phyloP scores from a whole-genome alignment of 2,329 filamentous ascomycete species.

The Rhytidhysteron rufulum region DNA sequence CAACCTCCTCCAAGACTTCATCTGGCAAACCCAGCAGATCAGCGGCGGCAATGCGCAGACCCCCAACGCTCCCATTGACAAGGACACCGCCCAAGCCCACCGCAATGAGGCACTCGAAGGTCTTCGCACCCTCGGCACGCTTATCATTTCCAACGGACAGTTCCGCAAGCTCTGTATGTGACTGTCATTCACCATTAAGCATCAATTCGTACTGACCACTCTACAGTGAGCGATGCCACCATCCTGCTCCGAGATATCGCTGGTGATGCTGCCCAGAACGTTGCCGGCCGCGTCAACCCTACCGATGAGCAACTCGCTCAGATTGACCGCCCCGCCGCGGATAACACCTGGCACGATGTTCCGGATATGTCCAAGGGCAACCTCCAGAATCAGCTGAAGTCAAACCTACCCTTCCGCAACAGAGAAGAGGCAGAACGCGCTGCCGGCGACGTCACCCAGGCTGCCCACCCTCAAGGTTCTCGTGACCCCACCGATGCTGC shows the following conservation, averaged over 20 bases:
- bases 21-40: constrained; percentile 85
- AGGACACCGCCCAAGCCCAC: constrained; percentile 75
- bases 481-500: constrained; percentile 55
- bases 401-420: constrained; percentile 49
- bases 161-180: constrained; percentile 84
- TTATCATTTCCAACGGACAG: constrained; percentile 93
- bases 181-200: not conserved
- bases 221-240: constrained; percentile 68
- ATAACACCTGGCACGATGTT: constrained; percentile 90
- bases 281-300: constrained; percentile 71
- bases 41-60: constrained; percentile 58
- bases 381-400: constrained; percentile 65
- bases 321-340: constrained; percentile 78
- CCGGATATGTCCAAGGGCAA: constrained; percentile 70
- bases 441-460: constrained; percentile 54
- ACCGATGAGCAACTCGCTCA: constrained; percentile 70
- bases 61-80: constrained; percentile 67
- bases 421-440: constrained; percentile 57
- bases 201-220: constrained; percentile 12
- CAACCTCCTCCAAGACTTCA: constrained; percentile 91
- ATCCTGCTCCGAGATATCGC: constrained; percentile 85
- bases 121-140: constrained; percentile 78
- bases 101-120: constrained; percentile 80
- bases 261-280: constrained; percentile 80
- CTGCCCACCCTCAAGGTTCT: constrained; percentile 54